Base-by-base conservation (phyloP, 148 eudicot species). In the Cornus kousa region DNA sequence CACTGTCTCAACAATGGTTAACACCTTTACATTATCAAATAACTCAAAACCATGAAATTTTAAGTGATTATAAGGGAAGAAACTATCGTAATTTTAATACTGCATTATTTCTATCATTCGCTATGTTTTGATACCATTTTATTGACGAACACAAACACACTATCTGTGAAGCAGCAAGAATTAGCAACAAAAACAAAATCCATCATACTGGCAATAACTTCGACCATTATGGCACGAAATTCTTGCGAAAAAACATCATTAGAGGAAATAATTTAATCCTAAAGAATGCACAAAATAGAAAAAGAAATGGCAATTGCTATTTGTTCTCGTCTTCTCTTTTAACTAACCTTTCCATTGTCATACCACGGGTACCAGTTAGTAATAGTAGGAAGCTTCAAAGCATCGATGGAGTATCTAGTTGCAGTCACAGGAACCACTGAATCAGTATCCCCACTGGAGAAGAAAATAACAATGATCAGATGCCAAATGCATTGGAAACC, bases 371-470 rank as follows among this genome's bases (percentile, higher is more conserved):
- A 90, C 98, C 98, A 93, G 67, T 90, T 88, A 20, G 73, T 82
- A 23, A 90, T 60, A 19, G 97, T 95, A 28, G 93, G 87, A 77
- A 95, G 98, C 83, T 89, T 95, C 72, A 95, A 83, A 31, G 98
- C 96, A 65, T 93, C 92, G 11, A 95, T 86, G n/a, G 97, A 91
- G 73, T 91, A 91, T 64, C 97, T 93, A 68, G 98, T 93, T 79
- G 98, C 96, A 69, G 98, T 93, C 68, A 93, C 22, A 13, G 98
- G 98, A 28, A 95, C 99, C 68, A 95, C 97, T 62, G 97, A 24
- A 70, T 81, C 83, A 37, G 83, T 81, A 62, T 81, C 83, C 53
- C 83, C 83, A 50, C 83, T 81, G 68, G 64, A 35, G 7, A 68
- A 55, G 23, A 14, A 59, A 67, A 17, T 9, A 4, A 31, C 28